A percentile compares a stretch with the other conserved stretches of the same genome.
Conservation (phyloP, 1,284 basidiomycete species). For the Leccinum pachyderme region DNA sequence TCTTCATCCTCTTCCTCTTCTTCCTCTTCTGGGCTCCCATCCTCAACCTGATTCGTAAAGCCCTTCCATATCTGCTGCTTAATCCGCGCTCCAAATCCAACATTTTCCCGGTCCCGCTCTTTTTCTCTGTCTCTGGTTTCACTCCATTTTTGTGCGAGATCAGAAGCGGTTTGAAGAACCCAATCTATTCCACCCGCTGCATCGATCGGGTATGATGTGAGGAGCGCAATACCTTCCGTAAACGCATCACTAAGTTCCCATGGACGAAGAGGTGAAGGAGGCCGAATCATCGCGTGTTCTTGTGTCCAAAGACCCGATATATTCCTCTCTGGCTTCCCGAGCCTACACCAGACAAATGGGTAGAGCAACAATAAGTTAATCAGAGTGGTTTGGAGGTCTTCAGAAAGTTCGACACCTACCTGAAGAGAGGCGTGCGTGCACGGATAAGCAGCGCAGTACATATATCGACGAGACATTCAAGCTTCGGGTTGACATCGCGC, state of each 20-base stretch:
- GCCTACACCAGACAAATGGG: constrained; percentile 36
- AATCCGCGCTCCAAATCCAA: constrained; percentile 53
- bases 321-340: constrained; percentile 48
- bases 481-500: constrained; percentile 55
- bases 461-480: constrained; percentile 65
- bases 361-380: neutral
- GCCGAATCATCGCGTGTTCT: constrained; percentile 39
- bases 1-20: constrained; percentile 25
- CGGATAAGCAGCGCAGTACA: constrained; percentile 67
- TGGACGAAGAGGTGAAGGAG: constrained; percentile 46
- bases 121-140: constrained; percentile 35
- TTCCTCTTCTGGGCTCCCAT: constrained; percentile 35
- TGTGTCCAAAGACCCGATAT: constrained; percentile 56
- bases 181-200: constrained; percentile 66
- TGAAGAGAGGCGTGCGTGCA: constrained; percentile 50
- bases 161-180: constrained; percentile 64
- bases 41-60: constrained; percentile 50
- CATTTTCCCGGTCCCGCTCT: constrained; percentile 32
- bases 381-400: neutral
- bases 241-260: constrained; percentile 65
- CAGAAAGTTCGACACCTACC: constrained; percentile 40
- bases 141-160: constrained; percentile 53
- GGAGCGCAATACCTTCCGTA: constrained; percentile 59
- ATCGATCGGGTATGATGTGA: constrained; percentile 62
- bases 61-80: constrained; percentile 68